A percentile compares a stretch with the other conserved stretches of the same genome.
phyloP scores from a whole-genome alignment of 805 yeast species.

The Monosporozyma siamensis region DNA sequence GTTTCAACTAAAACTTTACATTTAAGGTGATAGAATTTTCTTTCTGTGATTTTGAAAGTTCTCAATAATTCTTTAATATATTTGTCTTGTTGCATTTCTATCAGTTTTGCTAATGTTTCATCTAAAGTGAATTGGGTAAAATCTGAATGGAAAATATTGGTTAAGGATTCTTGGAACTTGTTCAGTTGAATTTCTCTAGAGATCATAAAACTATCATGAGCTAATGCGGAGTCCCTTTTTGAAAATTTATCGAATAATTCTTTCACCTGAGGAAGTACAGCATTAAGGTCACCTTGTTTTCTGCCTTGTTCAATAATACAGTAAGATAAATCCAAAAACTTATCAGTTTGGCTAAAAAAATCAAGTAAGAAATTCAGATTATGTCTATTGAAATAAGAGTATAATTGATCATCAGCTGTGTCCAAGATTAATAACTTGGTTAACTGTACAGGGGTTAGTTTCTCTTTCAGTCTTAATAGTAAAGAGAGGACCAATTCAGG shows the following conservation, averaged over 20 bases:
- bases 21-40: conserved; percentile 46
- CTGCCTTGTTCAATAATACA: conserved; percentile 30
- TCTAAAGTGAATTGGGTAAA: conserved; percentile 38
- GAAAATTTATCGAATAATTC: conserved; percentile 20
- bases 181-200: conserved; percentile 38
- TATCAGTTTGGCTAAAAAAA: conserved; percentile 58
- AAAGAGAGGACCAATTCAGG: conserved; percentile 43
- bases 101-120: conserved; percentile 39
- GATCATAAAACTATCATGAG: conserved; percentile 20
- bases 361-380: conserved; percentile 39
- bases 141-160: conserved; percentile 33
- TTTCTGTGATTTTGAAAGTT: conserved; percentile 49
- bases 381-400: conserved; percentile 26
- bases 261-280: conserved; percentile 29
- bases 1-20: conserved; percentile 39
- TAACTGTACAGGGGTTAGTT: conserved; percentile 55
- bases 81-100: conserved; percentile 40
- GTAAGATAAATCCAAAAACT: conserved; percentile 38
- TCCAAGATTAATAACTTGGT: conserved; percentile 47
- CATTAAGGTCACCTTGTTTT: conserved; percentile 28
- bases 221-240: conserved; percentile 11
- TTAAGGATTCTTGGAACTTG: conserved; percentile 37
- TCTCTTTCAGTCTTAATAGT: conserved; percentile 42
- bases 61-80: conserved; percentile 41
- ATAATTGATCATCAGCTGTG: conserved; percentile 31